Base-by-base conservation (phyloP, 2,329 filamentous ascomycete genomes). In the Akanthomyces muscarius region DNA sequence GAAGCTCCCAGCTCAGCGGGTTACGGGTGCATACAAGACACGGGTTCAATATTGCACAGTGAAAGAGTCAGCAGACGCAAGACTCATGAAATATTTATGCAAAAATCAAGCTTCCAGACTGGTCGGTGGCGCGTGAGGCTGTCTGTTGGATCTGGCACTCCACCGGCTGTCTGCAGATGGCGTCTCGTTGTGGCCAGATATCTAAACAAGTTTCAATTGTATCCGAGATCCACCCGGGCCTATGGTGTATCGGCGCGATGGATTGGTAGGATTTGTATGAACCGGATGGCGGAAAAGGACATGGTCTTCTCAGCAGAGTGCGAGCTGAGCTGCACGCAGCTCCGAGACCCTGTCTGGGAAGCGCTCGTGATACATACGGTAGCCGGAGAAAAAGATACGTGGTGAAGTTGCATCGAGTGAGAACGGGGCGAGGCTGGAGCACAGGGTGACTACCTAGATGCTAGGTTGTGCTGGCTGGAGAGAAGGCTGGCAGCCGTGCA, bases 131-230 rank as follows among this genome's bases (percentile, higher is more conserved):
- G 21, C 5, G 16, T 14, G 41, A 42, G 53, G 23, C 53, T 56
- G 16, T 25, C 8, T 5, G 21, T 23, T 38, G 5, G 18, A 5
- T 25, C 18, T 13, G 30, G 18, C 14, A 23, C 50, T 53, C 30
- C 18, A 36, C 50, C 25, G 18, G 7, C 2, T 13, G 33, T 4
- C 44, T 23, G 44, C 18, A 47, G 44, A 21, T 36, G 28, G 33
- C 30, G 16, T 53, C 30, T 33, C n/a, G n/a, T 55, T 56, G 53
- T 56, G 53, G 53, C 53, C 50, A 53, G 50, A 53, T 53, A 36
- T 53, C 30, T 23, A 18, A 53, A 53, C 23, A 50, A 14, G 11
- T 16, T 7, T 14, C 25, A 50, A 13, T 25, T 28, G 47, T 25
- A 50, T 50, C 47, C 47, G 47, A 50, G 47, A 21, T 38, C 50